These are phyloP conservation scores for Cetradonia linearis DNA, from an alignment of 495 filamentous ascomycete species.

Conservation along the genomic window DNA sequence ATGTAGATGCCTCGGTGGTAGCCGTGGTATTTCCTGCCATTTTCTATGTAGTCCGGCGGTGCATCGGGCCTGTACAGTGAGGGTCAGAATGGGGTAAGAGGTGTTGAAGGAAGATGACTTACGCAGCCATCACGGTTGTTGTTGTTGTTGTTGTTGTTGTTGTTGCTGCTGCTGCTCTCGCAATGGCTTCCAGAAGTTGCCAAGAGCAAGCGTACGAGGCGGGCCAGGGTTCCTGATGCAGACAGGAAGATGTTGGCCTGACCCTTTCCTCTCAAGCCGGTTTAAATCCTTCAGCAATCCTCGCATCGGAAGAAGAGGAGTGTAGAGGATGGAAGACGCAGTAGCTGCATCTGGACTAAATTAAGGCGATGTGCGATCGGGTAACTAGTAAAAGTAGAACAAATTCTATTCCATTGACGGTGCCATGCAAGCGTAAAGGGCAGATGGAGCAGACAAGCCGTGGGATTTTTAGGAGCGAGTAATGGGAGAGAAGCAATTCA, in stretches of 20 bases:
- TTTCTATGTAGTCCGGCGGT: conserved; percentile 28
- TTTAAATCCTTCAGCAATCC: not conserved
- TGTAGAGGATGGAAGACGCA: not conserved
- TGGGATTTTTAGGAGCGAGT: not conserved
- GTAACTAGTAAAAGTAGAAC: conserved; percentile 9
- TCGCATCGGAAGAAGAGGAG: conserved; percentile 10
- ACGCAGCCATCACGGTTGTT: conserved; percentile 1
- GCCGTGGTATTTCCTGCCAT: conserved; percentile 41
- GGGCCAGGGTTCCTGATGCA: not conserved
- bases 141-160: not conserved
- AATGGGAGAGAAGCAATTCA: conserved; percentile 2
- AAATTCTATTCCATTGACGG: conserved; percentile 4
- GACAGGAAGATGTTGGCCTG: not conserved
- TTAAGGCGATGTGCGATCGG: conserved; percentile 1
- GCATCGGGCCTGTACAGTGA: not conserved
- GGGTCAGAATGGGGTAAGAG: not conserved
- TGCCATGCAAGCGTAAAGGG: not conserved
- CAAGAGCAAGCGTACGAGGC: not conserved
- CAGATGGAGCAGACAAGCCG: not conserved
- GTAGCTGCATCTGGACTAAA: conserved; percentile 3
- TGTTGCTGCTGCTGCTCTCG: not conserved
- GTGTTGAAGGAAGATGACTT: not conserved
- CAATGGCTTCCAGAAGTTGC: conserved; percentile 1
- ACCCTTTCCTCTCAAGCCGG: conserved; percentile 5
- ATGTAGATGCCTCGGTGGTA: conserved; percentile 42